Evolutionary conservation across 2,329 filamentous ascomycete genomes (phyloP), one percentile per base, ranked within the genome.

Genomic region (Fusarium sp.): DNA sequence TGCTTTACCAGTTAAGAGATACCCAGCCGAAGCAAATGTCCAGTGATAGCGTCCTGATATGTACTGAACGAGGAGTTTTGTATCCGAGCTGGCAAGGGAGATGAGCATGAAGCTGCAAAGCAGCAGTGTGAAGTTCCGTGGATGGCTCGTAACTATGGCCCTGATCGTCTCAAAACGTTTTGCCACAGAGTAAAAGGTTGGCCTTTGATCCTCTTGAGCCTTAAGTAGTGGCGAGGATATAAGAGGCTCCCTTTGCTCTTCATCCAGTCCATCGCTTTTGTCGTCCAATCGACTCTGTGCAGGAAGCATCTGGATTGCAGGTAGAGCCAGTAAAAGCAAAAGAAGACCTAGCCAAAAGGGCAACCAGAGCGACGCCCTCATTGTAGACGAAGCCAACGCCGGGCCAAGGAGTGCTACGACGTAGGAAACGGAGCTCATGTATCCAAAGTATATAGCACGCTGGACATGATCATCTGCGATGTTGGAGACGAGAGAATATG

Each of bases 401-500:
- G 81, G 81, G 0, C 81, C 81, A 3, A 80, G 72, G 13, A 81
- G 73, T 2, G 77, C 77, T 12, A 83, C 78, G 0, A 82, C 76
- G 44, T 81, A 82, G 3, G 80, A 76, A 6, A 82, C 69, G 4
- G 81, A 81, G 63, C 79, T 80, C 73, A 81, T 80, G 70, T 81
- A 82, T 29, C 80, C 81, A 64, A 83, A 83, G 63, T 80, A 82
- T 3, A 80, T 79, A 8, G 81, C 80, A 7, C 80, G 80, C 72
- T 77, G 71, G 6, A 79, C 75, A 40, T 76, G 73, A 45, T 83
- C 79, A 6, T 81, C 76, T 0, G 80, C 79, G 22, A 81, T 68
- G 2, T 75, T 73, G 1, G 81, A 78, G 0, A 80, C 79, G 6
- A 83, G 74, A 2, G 78, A 71, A 46, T 82, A 83, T 3, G 78